These are phyloP conservation scores for Solanum raphanifolium DNA, from an alignment of 257 asterid species.

Conservation along the genomic window DNA sequence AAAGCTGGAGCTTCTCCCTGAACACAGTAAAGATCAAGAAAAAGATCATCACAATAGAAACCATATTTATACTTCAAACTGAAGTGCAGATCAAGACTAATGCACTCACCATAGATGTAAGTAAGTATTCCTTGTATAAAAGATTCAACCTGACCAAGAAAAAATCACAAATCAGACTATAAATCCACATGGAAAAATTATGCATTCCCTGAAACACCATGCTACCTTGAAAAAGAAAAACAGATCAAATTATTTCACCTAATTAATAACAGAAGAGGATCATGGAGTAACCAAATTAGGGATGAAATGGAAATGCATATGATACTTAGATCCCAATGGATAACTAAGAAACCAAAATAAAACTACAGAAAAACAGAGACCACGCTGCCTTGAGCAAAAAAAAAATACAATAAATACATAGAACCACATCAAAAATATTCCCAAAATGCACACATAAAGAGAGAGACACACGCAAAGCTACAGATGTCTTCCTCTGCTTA, in stretches of 20 bases:
- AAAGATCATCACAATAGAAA: conserved; percentile 6
- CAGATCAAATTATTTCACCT: not conserved
- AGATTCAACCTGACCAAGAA: conserved; percentile 33
- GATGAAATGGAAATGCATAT: conserved; percentile 4
- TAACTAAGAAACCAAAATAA: conserved; percentile 2
- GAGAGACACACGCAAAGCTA: not conserved
- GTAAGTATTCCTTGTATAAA: conserved; percentile 16
- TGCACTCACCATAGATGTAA: conserved; percentile 58
- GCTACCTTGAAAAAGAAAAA: not conserved
- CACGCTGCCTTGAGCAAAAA: not conserved
- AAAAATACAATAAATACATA: not conserved
- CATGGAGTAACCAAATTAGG: conserved; percentile 4
- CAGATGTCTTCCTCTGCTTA: not conserved
- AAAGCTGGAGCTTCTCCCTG: conserved; percentile 94
- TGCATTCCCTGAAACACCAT: not conserved
- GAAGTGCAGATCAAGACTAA: not conserved
- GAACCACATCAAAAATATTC: not conserved
- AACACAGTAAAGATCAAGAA: conserved; percentile 9
- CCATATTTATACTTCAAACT: not conserved
- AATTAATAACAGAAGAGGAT: not conserved
- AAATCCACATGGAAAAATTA: not conserved
- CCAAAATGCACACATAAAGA: not conserved
- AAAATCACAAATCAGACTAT: conserved; percentile 11
- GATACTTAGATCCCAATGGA: conserved; percentile 9
- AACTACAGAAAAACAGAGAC: not conserved